Evolutionary conservation across 257 asterid genomes (phyloP).

Genomic region (Linderniella brevidens): DNA sequence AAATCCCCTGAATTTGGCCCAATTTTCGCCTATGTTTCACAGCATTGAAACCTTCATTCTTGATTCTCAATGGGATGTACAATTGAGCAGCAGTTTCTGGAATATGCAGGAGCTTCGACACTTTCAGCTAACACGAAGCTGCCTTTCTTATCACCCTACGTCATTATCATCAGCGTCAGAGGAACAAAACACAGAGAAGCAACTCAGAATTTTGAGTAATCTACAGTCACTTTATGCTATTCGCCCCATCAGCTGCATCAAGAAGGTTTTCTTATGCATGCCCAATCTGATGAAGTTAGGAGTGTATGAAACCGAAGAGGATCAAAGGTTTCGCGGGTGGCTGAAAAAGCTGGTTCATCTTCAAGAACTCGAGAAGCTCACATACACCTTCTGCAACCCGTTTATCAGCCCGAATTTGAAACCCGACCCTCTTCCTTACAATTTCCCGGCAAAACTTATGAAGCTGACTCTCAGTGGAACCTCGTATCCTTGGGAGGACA

Average conservation of each 20-base stretch:
- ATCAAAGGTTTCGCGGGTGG: constrained; percentile 9
- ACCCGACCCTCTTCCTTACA: constrained; percentile 3
- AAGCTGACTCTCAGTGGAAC: constrained; percentile 17
- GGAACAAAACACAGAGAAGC: neutral
- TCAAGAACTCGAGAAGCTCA: constrained; percentile 9
- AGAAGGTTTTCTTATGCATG: constrained; percentile 9
- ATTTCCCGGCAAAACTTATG: constrained; percentile 13
- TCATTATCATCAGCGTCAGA: neutral
- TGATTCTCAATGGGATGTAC: constrained; percentile 13
- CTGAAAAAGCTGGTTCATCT: constrained; percentile 5
- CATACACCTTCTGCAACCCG: constrained; percentile 12
- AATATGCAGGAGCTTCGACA: constrained; percentile 12
- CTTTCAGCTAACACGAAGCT: constrained; percentile 11
- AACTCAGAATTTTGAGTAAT: neutral
- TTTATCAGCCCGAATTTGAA: constrained; percentile 4
- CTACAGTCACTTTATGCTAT: constrained; percentile 9
- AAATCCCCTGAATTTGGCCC: neutral
- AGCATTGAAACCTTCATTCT: constrained; percentile 8
- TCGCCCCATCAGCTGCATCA: constrained; percentile 10
- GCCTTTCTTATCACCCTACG: neutral
- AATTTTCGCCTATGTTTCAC: neutral
- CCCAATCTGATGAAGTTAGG: constrained; percentile 16
- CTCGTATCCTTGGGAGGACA: constrained; percentile 16
- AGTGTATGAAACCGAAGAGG: constrained; percentile 15
- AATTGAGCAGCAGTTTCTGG: constrained; percentile 8